Percentiles rank a stretch among this genome's conserved stretches.
phyloP scores from a whole-genome alignment of 768 basidiomycete genomes.

The Rhodotorula graminis region DNA sequence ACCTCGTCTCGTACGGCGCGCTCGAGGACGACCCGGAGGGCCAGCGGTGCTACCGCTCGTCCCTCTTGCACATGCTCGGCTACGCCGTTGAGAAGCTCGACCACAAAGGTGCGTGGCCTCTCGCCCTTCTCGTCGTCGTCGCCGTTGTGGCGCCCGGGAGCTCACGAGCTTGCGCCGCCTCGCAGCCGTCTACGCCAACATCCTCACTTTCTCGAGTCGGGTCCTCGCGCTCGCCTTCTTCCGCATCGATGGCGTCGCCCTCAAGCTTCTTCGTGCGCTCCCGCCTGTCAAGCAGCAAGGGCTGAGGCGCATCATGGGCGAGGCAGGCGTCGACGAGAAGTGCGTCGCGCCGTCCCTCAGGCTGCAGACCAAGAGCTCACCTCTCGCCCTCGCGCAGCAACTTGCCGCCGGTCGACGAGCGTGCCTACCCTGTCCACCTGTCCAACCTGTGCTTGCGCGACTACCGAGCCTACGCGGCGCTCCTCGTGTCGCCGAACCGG shows the following conservation, averaged over 20 bases:
- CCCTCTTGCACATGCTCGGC: conserved; percentile 46
- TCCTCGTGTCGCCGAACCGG: background rate
- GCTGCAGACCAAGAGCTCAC: accelerated
- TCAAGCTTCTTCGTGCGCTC: conserved; percentile 49
- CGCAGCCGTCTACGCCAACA: conserved; percentile 51
- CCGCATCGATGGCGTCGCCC: conserved; percentile 50
- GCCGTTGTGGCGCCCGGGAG: too few relatives aligned
- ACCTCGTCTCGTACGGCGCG: conserved; percentile 45
- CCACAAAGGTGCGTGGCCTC: conserved; percentile 45
- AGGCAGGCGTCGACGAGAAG: conserved; percentile 32
- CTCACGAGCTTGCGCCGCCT: background rate
- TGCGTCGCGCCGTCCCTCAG: background rate
- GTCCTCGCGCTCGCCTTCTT: conserved; percentile 52
- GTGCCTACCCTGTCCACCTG: conserved; percentile 45
- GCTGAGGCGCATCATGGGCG: conserved; percentile 47
- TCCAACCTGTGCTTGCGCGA: conserved; percentile 44
- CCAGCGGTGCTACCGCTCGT: conserved; percentile 43
- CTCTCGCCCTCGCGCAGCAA: background rate
- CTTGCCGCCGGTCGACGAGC: conserved; percentile 25
- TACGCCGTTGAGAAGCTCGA: conserved; percentile 52
- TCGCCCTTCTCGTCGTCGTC: too few relatives aligned
- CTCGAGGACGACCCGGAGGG: conserved; percentile 42
- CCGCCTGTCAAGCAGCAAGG: conserved; percentile 47
- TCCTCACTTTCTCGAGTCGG: conserved; percentile 50
- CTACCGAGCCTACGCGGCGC: conserved; percentile 42